A percentile compares a stretch with the other conserved stretches of the same genome.
Evolutionary conservation across 257 asterid genomes (phyloP).

Genomic region (Buddleja alternifolia): DNA sequence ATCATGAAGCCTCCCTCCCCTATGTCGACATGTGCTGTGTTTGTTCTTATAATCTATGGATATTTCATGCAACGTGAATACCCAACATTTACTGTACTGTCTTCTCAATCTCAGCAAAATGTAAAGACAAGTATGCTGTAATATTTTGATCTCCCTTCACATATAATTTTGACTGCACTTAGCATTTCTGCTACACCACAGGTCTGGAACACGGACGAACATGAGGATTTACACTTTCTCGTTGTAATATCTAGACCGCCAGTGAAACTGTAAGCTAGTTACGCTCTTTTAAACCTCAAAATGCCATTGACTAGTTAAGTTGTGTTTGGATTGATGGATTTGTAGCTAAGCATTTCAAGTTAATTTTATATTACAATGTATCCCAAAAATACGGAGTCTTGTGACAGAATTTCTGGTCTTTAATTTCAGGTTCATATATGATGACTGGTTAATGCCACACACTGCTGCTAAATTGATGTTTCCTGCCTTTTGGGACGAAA

Average conservation of each 20-base stretch:
- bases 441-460: slow-evolving; percentile 83
- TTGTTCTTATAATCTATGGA: too few species aligned
- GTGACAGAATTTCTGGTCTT: not conserved
- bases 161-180: not conserved
- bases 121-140: not conserved
- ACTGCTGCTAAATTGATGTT: slow-evolving; percentile 65
- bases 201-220: slow-evolving; percentile 60
- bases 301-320: not conserved
- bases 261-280: slow-evolving; percentile 61
- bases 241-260: slow-evolving; percentile 78
- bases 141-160: not conserved
- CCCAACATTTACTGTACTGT: too few species aligned
- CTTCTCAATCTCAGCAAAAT: too few species aligned
- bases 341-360: too few species aligned
- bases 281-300: not conserved
- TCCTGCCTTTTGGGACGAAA: slow-evolving; percentile 71
- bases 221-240: slow-evolving; percentile 60
- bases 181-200: slow-evolving; percentile 30
- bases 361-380: too few species aligned
- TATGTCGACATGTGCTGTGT: too few species aligned
- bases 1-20: too few species aligned
- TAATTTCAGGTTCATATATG: slow-evolving; percentile 64
- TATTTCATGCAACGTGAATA: too few species aligned
- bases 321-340: too few species aligned
- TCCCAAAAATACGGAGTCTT: too few species aligned